A percentile compares a stretch with the other conserved stretches of the same genome.
Evolutionary conservation across 768 basidiomycete genomes (phyloP).

Genomic region (Fomitopsis pulvina): DNA sequence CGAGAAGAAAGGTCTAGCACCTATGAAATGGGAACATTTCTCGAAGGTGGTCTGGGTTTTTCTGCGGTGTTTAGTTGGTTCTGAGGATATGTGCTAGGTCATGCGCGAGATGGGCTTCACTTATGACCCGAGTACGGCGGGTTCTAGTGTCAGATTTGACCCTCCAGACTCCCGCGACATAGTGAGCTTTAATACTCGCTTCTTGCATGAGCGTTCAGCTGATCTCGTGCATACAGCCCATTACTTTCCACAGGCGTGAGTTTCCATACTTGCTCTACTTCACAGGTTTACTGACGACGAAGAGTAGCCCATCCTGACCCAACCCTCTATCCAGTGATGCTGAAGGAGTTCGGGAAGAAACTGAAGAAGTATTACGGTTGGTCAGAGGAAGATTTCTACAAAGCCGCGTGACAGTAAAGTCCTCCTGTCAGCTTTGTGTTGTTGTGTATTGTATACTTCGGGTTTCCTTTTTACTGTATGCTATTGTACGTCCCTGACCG

Average conservation of each 20-base stretch:
- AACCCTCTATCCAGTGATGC: constrained; percentile 43
- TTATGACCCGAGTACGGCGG: constrained; percentile 69
- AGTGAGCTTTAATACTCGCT: constrained; percentile 25
- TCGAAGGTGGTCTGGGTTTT: constrained; percentile 48
- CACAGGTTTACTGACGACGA: background rate
- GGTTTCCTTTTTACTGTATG: background rate
- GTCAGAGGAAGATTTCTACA: constrained; percentile 38
- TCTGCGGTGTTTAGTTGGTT: background rate
- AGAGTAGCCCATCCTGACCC: constrained; percentile 66
- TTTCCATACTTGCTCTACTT: background rate
- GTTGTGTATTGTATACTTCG: background rate
- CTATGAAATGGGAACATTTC: constrained; percentile 79
- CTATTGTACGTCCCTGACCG: background rate
- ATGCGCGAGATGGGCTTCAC: constrained; percentile 77
- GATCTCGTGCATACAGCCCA: constrained; percentile 36
- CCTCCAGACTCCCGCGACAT: constrained; percentile 51
- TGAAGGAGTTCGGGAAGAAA: constrained; percentile 50
- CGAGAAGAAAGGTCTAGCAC: constrained; percentile 43
- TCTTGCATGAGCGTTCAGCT: background rate
- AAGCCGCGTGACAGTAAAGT: constrained; percentile 6
- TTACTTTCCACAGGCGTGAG: constrained; percentile 73
- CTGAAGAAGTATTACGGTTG: constrained; percentile 65
- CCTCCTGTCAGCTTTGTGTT: background rate
- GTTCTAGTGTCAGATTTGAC: constrained; percentile 78
- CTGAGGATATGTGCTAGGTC: constrained; percentile 35